Conservation (phyloP, 177 flowering plant genomes). For the Vitis hybrid region DNA sequence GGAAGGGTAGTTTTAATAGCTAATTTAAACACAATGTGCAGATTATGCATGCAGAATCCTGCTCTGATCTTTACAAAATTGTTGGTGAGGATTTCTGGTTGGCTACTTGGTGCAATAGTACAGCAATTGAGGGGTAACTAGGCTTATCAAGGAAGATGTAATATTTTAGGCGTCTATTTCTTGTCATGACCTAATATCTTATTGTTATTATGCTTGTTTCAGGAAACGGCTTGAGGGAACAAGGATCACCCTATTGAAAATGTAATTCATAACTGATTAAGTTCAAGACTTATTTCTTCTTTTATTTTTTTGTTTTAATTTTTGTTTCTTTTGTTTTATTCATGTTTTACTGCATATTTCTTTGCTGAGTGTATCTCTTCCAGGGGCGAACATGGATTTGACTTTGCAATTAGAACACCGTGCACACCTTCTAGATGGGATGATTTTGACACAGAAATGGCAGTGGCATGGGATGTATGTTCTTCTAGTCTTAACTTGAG, state of each 20-base stretch:
- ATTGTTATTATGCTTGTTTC: slow-evolving; percentile 27
- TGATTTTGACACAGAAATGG: slow-evolving; percentile 90
- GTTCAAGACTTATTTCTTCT: slow-evolving; percentile 1
- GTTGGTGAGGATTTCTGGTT: slow-evolving; percentile 95
- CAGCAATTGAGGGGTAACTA: slow-evolving; percentile 81
- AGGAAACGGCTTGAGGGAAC: slow-evolving; percentile 96
- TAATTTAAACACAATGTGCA: slow-evolving; percentile 26
- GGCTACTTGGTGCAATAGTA: slow-evolving; percentile 85
- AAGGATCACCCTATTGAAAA: slow-evolving; percentile 78
- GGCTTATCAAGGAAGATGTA: slow-evolving; percentile 6
- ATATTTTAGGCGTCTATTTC: background rate
- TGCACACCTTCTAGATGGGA: slow-evolving; percentile 96
- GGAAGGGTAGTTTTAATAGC: no score
- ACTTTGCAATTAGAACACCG: slow-evolving; percentile 91
- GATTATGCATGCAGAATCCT: slow-evolving; percentile 69
- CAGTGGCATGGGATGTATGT: slow-evolving; percentile 91
- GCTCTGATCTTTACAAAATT: slow-evolving; percentile 67
- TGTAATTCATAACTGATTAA: slow-evolving; percentile 32
- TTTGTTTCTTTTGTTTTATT: background rate
- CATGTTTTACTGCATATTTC: background rate
- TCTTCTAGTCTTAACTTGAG: slow-evolving; percentile 7
- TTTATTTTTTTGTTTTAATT: background rate
- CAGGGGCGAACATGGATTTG: slow-evolving; percentile 71
- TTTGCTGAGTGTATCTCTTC: slow-evolving; percentile 1
- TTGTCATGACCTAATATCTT: slow-evolving; percentile 10